These are phyloP conservation scores for Phoenix dactylifera DNA, from an alignment of 176 grass and related monocot genomes.

Conservation along the genomic window DNA sequence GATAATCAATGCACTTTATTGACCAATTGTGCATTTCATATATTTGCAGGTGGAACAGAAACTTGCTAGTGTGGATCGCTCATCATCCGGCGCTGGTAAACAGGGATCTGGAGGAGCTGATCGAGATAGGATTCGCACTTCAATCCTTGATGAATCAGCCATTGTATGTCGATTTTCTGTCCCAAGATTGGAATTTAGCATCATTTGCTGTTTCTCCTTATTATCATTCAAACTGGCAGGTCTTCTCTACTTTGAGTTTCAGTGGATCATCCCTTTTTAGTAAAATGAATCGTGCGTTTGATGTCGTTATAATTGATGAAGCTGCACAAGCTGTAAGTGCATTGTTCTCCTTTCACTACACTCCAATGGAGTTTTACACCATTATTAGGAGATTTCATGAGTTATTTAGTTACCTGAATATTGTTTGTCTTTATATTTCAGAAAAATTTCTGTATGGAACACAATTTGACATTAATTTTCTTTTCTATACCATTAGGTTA, in stretches of 20 bases:
- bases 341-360: background rate
- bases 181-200: background rate
- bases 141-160: conserved; percentile 85
- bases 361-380: conserved; percentile 5
- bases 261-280: conserved; percentile 76
- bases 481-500: no score
- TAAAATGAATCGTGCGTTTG: conserved; percentile 75
- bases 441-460: no score
- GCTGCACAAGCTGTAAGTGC: conserved; percentile 90
- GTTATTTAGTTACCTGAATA: no score
- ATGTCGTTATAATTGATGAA: conserved; percentile 99
- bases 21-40: background rate
- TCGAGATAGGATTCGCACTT: conserved; percentile 57
- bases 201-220: conserved; percentile 17
- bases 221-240: conserved; percentile 35
- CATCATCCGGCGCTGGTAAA: conserved; percentile 43
- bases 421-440: no score
- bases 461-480: no score
- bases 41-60: conserved; percentile 74
- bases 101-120: conserved; percentile 38
- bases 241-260: conserved; percentile 98
- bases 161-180: conserved; percentile 48
- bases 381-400: background rate
- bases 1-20: no score
- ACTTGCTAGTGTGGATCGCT: conserved; percentile 48